These are phyloP conservation scores for Kodamaea restingae DNA, from an alignment of 805 yeast genomes.

Conservation along the genomic window DNA sequence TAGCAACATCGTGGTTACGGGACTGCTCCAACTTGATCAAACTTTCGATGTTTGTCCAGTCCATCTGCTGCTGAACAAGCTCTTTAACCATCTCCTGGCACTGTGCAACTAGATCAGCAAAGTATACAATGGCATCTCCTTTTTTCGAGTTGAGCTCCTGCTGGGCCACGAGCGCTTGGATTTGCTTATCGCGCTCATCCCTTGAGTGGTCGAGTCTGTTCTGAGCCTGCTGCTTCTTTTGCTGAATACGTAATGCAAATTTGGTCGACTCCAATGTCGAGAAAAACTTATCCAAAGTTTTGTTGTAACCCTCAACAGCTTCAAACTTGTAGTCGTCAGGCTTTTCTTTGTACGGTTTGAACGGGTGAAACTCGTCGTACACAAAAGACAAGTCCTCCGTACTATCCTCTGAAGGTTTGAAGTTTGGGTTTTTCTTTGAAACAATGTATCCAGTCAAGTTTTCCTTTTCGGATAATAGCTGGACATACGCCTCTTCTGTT, in stretches of 20 bases:
- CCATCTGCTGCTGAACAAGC: slow-evolving; percentile 79
- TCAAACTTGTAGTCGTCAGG: slow-evolving; percentile 35
- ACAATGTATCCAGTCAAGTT: slow-evolving; percentile 56
- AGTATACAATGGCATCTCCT: slow-evolving; percentile 68
- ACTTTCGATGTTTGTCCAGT: slow-evolving; percentile 86
- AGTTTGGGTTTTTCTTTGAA: slow-evolving; percentile 53
- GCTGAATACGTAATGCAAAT: slow-evolving; percentile 67
- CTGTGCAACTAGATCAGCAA: slow-evolving; percentile 67
- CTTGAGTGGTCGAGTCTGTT: slow-evolving; percentile 73
- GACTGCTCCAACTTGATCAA: slow-evolving; percentile 65
- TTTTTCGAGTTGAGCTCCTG: slow-evolving; percentile 61
- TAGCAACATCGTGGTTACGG: slow-evolving; percentile 62
- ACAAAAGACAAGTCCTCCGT: slow-evolving; percentile 42
- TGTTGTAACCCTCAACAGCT: slow-evolving; percentile 63
- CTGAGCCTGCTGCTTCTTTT: slow-evolving; percentile 70
- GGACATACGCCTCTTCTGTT: slow-evolving; percentile 43
- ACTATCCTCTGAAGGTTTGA: slow-evolving; percentile 34
- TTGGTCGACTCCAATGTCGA: slow-evolving; percentile 83
- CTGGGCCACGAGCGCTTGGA: slow-evolving; percentile 58
- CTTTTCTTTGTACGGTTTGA: slow-evolving; percentile 45
- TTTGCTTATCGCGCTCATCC: slow-evolving; percentile 65
- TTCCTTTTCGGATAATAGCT: slow-evolving; percentile 29
- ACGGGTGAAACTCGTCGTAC: slow-evolving; percentile 70
- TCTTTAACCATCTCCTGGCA: slow-evolving; percentile 65
- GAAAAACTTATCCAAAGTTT: slow-evolving; percentile 77